phyloP scores from a whole-genome alignment of 768 basidiomycete genomes.

The Rubroboletus pulcherrimus region DNA sequence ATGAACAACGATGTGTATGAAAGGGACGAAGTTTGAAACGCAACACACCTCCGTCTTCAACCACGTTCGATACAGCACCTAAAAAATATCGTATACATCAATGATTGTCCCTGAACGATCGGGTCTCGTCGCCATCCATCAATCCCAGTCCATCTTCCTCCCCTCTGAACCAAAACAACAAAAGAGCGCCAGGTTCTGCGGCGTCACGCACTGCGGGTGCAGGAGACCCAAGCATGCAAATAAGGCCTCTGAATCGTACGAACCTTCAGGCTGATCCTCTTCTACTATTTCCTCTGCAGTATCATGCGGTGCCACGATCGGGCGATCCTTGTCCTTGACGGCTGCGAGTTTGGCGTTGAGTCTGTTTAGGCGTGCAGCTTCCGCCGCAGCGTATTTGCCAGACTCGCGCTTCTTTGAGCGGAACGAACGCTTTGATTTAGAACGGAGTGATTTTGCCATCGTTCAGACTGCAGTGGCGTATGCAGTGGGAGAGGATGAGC shows the following conservation, averaged over 20 bases:
- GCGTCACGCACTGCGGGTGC: conserved; percentile 47
- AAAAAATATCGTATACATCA: conserved; percentile 12
- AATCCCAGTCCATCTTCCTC: background rate
- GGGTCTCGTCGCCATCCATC: background rate
- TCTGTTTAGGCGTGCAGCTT: conserved; percentile 73
- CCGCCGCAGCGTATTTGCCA: conserved; percentile 72
- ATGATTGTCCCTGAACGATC: conserved; percentile 4
- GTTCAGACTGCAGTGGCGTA: background rate
- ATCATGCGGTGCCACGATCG: conserved; percentile 23
- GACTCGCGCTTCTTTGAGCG: conserved; percentile 73
- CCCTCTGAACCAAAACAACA: background rate
- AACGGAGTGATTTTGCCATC: conserved; percentile 80
- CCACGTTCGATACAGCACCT: conserved; percentile 16
- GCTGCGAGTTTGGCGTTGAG: conserved; percentile 64
- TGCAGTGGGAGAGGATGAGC: background rate
- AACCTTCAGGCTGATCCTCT: conserved; percentile 49
- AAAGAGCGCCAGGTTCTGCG: conserved; percentile 36
- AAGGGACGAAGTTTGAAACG: background rate
- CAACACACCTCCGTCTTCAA: conserved; percentile 22
- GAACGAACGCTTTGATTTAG: conserved; percentile 76
- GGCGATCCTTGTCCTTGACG: conserved; percentile 35
- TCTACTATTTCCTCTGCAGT: conserved; percentile 33
- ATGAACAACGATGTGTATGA: conserved; percentile 6
- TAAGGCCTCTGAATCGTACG: conserved; percentile 34
- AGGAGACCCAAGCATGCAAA: conserved; percentile 49